These are phyloP conservation scores for Parasarocladium wereldwijsianum DNA, from an alignment of 2,329 filamentous ascomycete species.

Conservation along the genomic window DNA sequence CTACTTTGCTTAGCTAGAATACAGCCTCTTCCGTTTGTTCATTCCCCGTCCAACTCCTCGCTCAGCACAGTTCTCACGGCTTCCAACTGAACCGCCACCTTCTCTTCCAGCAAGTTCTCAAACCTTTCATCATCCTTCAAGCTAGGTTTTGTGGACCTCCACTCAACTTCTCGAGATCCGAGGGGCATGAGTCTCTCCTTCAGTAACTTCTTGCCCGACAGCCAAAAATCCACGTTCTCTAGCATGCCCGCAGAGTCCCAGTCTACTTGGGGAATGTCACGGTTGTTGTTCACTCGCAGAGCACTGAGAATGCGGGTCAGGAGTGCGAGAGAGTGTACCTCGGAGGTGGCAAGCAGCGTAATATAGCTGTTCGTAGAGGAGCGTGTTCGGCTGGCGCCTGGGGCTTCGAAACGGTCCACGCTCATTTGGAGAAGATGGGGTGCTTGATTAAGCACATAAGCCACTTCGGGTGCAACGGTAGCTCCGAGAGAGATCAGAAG, in stretches of 20 bases:
- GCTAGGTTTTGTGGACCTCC: constrained; percentile 28
- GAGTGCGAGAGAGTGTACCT: constrained; percentile 64
- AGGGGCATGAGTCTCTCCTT: constrained; percentile 60
- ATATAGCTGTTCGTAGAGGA: constrained; percentile 45
- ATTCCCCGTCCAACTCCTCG: constrained; percentile 30
- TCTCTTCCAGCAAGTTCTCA: constrained; percentile 60
- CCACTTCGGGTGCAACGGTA: constrained; percentile 70
- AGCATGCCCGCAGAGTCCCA: constrained; percentile 61
- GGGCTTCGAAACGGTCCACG: constrained; percentile 54
- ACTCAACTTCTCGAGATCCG: constrained; percentile 56
- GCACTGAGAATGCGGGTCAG: constrained; percentile 58
- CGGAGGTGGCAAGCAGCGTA: constrained; percentile 57
- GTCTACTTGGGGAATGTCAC: constrained; percentile 56
- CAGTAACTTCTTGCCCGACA: constrained; percentile 54
- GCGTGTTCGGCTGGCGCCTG: constrained; percentile 36
- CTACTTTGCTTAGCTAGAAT: no score
- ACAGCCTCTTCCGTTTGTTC: constrained; percentile 5
- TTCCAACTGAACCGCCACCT: constrained; percentile 55
- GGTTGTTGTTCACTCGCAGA: constrained; percentile 49
- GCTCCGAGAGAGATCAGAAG: constrained; percentile 68
- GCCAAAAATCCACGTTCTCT: constrained; percentile 74
- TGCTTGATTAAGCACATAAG: constrained; percentile 81
- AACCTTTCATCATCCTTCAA: constrained; percentile 17
- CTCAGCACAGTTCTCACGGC: constrained; percentile 40
- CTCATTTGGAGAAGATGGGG: constrained; percentile 62